Base-by-base conservation (phyloP, 495 filamentous ascomycete genomes). In the Penicillium alfredii region DNA sequence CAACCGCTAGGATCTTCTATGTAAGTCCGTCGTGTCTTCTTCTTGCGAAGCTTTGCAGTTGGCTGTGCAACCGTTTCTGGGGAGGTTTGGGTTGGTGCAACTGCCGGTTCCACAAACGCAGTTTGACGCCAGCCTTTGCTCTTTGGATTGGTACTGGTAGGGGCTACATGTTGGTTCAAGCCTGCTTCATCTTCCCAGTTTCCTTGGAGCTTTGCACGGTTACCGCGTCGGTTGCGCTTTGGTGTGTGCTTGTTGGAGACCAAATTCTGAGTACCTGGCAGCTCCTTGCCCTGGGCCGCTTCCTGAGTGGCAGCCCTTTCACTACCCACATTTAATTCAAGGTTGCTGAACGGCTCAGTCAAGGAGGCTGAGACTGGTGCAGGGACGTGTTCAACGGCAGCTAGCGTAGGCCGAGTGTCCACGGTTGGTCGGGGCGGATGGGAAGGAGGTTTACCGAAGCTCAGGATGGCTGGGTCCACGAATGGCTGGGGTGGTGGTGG, bases 61-160 rank as follows among this genome's bases (percentile, higher is more conserved):
- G 50, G 33, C 18, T 51, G 51, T 11, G 34, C 16, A n/a, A 36
- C 34, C n/a, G 29, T 32, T 20, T 55, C 53, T 8, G 53, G 52
- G n/a, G 50, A 47, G 10, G 38, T 45, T 6, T 52, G 42, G 49
- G 42, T 28, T 48, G 50, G 23, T 19, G 35, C 26, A 16, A 21
- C 35, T 1, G 39, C 44, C 10, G 80, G 61, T 63, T 75, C 82
- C 24, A 90, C 69, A 15, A 92, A 77, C 1, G 87, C 85, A 12
- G 86, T 92, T 51, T 90, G 76, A 44, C 86, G 73, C 87, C 85
- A 95, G 19, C 88, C 87, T 40, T 80, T 81, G 34, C 64, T 73
- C 42, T 66, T 73, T 6, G 63, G 63, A 30, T 64, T 66, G 23
- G 58, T 65, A 16, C 55, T 68, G 19, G 56, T 43, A 2, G 61